Percentiles rank a stretch among this genome's conserved stretches.
Conservation (phyloP, 495 filamentous ascomycete genomes). For the Xanthoparmelia taractica region DNA sequence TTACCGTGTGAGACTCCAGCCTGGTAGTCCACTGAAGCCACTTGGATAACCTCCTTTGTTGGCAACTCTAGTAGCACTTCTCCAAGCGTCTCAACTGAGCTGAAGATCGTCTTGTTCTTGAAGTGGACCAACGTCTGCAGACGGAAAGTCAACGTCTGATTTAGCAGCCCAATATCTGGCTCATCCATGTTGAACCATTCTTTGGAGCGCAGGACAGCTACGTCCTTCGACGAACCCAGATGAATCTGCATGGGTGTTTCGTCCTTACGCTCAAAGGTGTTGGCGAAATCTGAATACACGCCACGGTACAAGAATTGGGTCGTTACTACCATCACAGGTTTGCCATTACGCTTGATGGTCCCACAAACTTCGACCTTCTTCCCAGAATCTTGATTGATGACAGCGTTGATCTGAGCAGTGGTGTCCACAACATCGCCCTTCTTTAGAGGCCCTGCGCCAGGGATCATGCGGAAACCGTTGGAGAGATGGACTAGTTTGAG, state of each 20-base stretch:
- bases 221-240: slow-evolving; percentile 75
- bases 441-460: slow-evolving; percentile 87
- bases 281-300: slow-evolving; percentile 84
- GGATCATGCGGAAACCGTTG: slow-evolving; percentile 96
- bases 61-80: slow-evolving; percentile 90
- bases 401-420: slow-evolving; percentile 91
- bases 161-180: slow-evolving; percentile 70
- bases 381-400: slow-evolving; percentile 94
- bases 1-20: slow-evolving; percentile 87
- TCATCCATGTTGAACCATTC: slow-evolving; percentile 90
- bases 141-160: slow-evolving; percentile 93
- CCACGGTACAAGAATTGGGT: slow-evolving; percentile 97
- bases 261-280: slow-evolving; percentile 95
- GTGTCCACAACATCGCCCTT: slow-evolving; percentile 90
- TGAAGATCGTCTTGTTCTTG: slow-evolving; percentile 92
- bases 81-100: slow-evolving; percentile 83
- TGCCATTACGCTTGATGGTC: slow-evolving; percentile 78
- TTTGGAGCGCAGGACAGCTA: slow-evolving; percentile 89
- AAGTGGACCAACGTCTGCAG: slow-evolving; percentile 83
- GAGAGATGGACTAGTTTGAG: slow-evolving; percentile 92
- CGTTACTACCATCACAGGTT: slow-evolving; percentile 95
- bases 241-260: slow-evolving; percentile 95
- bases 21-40: slow-evolving; percentile 90
- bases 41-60: slow-evolving; percentile 95
- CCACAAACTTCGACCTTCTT: slow-evolving; percentile 99